Evolutionary conservation across 2,329 filamentous ascomycete species (phyloP), one percentile per base, ranked within the genome.

Genomic region (Botrytis elliptica): DNA sequence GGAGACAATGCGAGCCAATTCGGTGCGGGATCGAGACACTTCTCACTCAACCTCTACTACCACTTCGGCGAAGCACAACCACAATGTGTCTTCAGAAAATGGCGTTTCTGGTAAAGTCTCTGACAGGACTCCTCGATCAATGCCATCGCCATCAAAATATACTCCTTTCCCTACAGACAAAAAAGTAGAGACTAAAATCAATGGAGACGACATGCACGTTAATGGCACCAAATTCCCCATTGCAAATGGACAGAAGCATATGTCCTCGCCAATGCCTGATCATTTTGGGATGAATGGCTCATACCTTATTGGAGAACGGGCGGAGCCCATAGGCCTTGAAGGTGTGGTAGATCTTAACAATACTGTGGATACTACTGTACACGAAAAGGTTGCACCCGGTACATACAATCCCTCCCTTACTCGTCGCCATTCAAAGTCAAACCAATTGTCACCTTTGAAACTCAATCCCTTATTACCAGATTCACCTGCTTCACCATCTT

Each of bases 321-420:
- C 40, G 55, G 57, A 72, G 55, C 62, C 62, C 42, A 74, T 75
- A 6, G 77, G 75, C 66, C 73, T 80, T 10, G 74, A 79, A 33
- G 77, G 74, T 16, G 72, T 79, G 36, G 78, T 80, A 25, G 78
- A 80, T 70, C 70, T 79, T 49, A 77, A 59, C 16, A 75, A 79
- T 60, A 77, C 78, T 33, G 77, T 79, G 25, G 79, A 81, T 71
- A 81, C 78, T 44, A 76, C 79, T 63, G 75, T 79, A 18, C 78
- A 68, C 14, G 79, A 75, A n/a, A 80, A 75, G 63, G 67, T 70
- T 49, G 67, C 77, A 74, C 79, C 79, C 57, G 79, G 79, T 81
- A 80, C 69, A 76, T 75, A 71, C 44, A 46, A 70, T 68, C 63
- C 74, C 69, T 62, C 72, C 64, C 63, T 57, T 42, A 1, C 72